phyloP scores from a whole-genome alignment of 805 yeast genomes.

The Suhomyces sp. region DNA sequence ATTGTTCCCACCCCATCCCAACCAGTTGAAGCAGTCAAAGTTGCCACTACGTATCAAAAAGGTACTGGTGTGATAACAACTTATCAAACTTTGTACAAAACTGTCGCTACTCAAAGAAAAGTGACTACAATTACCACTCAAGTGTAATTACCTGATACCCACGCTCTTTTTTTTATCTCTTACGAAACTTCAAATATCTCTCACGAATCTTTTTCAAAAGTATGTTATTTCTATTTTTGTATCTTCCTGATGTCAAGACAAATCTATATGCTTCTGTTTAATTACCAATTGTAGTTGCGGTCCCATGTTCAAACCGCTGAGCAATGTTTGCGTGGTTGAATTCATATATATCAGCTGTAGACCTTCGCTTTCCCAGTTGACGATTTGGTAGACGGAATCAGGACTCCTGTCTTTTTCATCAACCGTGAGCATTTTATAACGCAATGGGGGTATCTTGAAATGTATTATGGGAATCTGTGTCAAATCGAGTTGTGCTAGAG shows the following conservation, averaged over 20 bases:
- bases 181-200: no score
- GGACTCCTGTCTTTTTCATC: background rate
- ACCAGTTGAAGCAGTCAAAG: background rate
- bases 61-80: background rate
- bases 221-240: background rate
- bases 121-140: constrained; percentile 4
- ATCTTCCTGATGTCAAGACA: background rate
- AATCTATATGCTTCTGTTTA: background rate
- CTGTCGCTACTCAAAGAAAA: constrained; percentile 5
- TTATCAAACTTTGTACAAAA: constrained; percentile 4
- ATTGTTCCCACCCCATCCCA: background rate
- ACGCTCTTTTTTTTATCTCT: background rate
- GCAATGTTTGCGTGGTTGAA: constrained; percentile 30
- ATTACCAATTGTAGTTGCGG: constrained; percentile 15
- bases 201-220: no score
- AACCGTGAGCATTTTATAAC: constrained; percentile 6
- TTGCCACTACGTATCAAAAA: background rate
- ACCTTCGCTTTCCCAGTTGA: constrained; percentile 39
- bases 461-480: constrained; percentile 46
- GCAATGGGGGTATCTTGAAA: constrained; percentile 36
- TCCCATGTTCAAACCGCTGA: constrained; percentile 31
- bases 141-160: background rate
- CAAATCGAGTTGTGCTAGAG: constrained; percentile 43
- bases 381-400: constrained; percentile 27
- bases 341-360: constrained; percentile 37